phyloP scores from a whole-genome alignment of 2,329 filamentous ascomycete species.

The Bimuria novae-zelandiae region DNA sequence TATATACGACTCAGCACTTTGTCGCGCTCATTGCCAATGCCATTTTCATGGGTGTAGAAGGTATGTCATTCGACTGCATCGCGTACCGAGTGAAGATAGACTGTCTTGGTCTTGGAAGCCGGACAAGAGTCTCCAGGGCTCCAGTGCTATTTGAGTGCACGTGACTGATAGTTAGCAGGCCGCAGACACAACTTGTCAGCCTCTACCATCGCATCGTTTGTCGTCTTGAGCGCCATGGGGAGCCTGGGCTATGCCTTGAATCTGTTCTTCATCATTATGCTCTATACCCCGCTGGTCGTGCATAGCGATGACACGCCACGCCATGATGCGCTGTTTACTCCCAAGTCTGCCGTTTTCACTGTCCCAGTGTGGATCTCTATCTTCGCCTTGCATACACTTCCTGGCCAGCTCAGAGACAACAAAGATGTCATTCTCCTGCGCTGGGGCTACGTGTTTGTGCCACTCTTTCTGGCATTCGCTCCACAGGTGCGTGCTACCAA shows the following conservation, averaged over 20 bases:
- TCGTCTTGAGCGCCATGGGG: slow-evolving; percentile 63
- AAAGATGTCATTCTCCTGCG: slow-evolving; percentile 30
- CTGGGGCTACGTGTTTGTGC: slow-evolving; percentile 33
- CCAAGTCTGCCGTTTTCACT: slow-evolving; percentile 40
- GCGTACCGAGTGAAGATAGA: too few species aligned
- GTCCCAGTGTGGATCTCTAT: slow-evolving; percentile 54
- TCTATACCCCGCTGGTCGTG: slow-evolving; percentile 60
- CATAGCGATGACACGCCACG: slow-evolving; percentile 34
- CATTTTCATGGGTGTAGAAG: slow-evolving; percentile 63
- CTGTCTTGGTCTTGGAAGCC: too few species aligned
- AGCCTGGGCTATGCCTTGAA: slow-evolving; percentile 66
- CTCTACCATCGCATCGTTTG: slow-evolving; percentile 57
- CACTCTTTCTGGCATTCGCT: slow-evolving; percentile 44
- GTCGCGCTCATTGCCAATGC: slow-evolving; percentile 60
- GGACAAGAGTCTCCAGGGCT: too few species aligned
- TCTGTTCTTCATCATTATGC: slow-evolving; percentile 64
- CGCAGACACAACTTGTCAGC: slow-evolving; percentile 60
- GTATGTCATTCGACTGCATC: too few species aligned
- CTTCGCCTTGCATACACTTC: slow-evolving; percentile 50
- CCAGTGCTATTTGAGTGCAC: too few species aligned
- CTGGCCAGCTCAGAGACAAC: slow-evolving; percentile 27
- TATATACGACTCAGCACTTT: slow-evolving; percentile 67
- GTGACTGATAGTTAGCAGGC: slow-evolving; percentile 31
- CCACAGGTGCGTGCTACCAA: slow-evolving; percentile 27
- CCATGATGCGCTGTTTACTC: slow-evolving; percentile 41